A percentile compares a stretch with the other conserved stretches of the same genome.
Evolutionary conservation across 352 stramenopile species (phyloP).

Genomic region (Blastocystis sp.): DNA sequence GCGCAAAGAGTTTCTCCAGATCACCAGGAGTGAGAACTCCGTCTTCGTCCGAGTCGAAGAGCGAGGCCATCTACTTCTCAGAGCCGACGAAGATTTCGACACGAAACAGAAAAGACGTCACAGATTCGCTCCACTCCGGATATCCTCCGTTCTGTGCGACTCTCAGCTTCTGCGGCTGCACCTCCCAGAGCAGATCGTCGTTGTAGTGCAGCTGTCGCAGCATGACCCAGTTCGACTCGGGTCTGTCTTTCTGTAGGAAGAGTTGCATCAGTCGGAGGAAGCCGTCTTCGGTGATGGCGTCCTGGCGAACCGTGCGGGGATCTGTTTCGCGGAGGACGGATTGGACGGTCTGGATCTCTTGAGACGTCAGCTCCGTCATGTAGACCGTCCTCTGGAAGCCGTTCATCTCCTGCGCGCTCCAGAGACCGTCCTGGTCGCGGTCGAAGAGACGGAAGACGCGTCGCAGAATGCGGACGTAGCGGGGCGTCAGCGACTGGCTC

Average conservation of each 20-base stretch:
- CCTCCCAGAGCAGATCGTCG: neutral
- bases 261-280: neutral
- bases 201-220: neutral
- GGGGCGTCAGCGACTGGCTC: neutral
- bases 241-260: neutral
- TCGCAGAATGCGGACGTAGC: neutral
- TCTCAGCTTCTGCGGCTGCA: neutral
- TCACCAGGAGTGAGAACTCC: neutral
- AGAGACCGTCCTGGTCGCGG: slow-evolving; percentile 27
- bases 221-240: slow-evolving; percentile 11
- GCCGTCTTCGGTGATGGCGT: slow-evolving; percentile 4
- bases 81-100: neutral
- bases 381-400: slow-evolving; percentile 11
- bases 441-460: slow-evolving; percentile 43
- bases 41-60: neutral
- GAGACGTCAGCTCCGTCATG: neutral
- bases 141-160: neutral
- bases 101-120: neutral
- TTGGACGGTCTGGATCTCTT: neutral
- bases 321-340: neutral
- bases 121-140: neutral
- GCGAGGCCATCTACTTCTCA: neutral
- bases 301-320: neutral
- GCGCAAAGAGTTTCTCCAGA: neutral
- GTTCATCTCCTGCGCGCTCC: slow-evolving; percentile 20